Conservation (phyloP, 2,329 filamentous ascomycete species). For the Monosporascus sp. region DNA sequence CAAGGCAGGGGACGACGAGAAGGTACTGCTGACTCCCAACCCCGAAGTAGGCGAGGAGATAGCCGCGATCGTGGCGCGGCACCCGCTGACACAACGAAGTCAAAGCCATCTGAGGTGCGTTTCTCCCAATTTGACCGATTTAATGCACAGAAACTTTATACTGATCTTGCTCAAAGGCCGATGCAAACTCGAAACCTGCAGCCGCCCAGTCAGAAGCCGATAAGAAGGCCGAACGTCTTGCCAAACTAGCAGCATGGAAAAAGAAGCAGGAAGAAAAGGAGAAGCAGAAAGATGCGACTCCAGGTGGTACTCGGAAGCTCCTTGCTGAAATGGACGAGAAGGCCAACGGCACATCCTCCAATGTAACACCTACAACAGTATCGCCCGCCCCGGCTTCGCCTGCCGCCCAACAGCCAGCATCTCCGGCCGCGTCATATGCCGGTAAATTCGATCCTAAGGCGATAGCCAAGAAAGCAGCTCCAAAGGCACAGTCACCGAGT, state of each 20-base stretch:
- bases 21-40: constrained; percentile 64
- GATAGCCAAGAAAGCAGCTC: constrained; percentile 71
- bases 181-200: constrained; percentile 45
- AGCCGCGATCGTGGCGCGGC: constrained; percentile 49
- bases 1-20: constrained; percentile 58
- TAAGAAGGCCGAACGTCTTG: constrained; percentile 73
- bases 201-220: constrained; percentile 60
- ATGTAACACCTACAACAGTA: constrained; percentile 43
- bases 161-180: constrained; percentile 35
- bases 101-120: constrained; percentile 54
- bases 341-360: constrained; percentile 41
- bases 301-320: constrained; percentile 60
- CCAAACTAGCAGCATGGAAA: constrained; percentile 87
- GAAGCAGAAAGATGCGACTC: constrained; percentile 64
- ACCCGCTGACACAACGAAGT: constrained; percentile 40
- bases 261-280: constrained; percentile 77
- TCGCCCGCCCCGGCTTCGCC: constrained; percentile 46
- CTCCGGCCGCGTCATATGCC: constrained; percentile 56
- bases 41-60: constrained; percentile 61
- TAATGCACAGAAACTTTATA: not conserved
- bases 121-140: not conserved
- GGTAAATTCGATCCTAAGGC: constrained; percentile 85
- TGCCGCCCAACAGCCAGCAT: constrained; percentile 35
- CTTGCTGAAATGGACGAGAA: constrained; percentile 70
- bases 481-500: constrained; percentile 49